These are phyloP conservation scores for Pseudozyma hubeiensis DNA, from an alignment of 1,284 basidiomycete genomes.

Conservation along the genomic window DNA sequence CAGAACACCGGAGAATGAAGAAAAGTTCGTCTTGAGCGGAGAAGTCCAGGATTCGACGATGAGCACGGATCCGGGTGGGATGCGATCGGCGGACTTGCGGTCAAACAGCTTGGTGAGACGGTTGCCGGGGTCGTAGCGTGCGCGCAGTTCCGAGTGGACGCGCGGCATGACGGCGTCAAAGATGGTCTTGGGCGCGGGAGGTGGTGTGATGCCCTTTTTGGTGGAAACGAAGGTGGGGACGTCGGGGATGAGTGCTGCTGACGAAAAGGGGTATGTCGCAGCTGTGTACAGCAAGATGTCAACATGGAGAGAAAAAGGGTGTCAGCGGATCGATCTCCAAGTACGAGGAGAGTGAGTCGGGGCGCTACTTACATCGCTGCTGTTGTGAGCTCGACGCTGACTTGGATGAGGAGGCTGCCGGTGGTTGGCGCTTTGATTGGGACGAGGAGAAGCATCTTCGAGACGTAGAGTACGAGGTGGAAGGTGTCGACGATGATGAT, in stretches of 20 bases:
- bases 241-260: conserved; percentile 45
- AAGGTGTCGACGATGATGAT: conserved; percentile 9
- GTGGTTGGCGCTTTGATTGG: conserved; percentile 7
- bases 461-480: conserved; percentile 12
- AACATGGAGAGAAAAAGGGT: neutral
- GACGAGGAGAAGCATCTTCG: conserved; percentile 44
- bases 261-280: conserved; percentile 52
- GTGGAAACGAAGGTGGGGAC: conserved; percentile 39
- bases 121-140: conserved; percentile 58
- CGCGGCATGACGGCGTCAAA: conserved; percentile 58
- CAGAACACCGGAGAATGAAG: conserved; percentile 64
- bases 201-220: conserved; percentile 39
- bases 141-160: conserved; percentile 56
- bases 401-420: conserved; percentile 7
- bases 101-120: conserved; percentile 63
- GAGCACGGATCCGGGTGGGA: conserved; percentile 65
- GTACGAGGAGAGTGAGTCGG: too few species aligned
- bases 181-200: conserved; percentile 42
- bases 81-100: conserved; percentile 52
- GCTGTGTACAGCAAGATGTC: conserved; percentile 11
- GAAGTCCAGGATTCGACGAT: conserved; percentile 65
- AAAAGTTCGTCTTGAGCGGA: conserved; percentile 53
- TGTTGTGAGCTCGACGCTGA: conserved; percentile 12
- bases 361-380: conserved; percentile 37
- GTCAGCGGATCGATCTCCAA: neutral